Evolutionary conservation across 1,284 basidiomycete species (phyloP).

Genomic region (Sporisorium reilianum): DNA sequence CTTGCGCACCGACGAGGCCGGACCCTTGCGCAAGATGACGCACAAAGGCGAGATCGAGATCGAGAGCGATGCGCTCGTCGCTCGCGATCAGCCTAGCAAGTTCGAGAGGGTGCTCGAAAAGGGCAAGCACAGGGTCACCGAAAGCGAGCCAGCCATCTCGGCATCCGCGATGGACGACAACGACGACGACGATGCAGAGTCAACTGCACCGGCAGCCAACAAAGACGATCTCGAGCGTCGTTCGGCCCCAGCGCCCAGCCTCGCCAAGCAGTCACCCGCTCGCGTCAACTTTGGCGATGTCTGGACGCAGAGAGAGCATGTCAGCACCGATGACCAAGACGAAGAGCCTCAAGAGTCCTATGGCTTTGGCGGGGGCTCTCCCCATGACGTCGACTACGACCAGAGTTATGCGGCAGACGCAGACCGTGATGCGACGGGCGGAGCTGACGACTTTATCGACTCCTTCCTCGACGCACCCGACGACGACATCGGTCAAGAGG

Average conservation of each 20-base stretch:
- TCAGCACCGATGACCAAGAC: conserved; percentile 5
- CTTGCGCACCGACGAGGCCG: conserved; percentile 52
- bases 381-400: conserved; percentile 14
- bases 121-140: conserved; percentile 15
- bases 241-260: conserved; percentile 28
- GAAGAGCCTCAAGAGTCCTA: conserved; percentile 24
- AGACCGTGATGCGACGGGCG: conserved; percentile 7
- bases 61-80: conserved; percentile 49
- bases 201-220: neutral
- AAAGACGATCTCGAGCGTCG: conserved; percentile 5
- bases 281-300: conserved; percentile 39
- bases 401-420: conserved; percentile 1
- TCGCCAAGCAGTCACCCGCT: conserved; percentile 17
- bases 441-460: conserved; percentile 62
- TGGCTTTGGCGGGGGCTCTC: conserved; percentile 32
- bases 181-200: conserved; percentile 1
- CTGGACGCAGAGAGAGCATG: conserved; percentile 18
- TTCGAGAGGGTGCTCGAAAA: conserved; percentile 11
- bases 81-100: conserved; percentile 35
- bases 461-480: conserved; percentile 52
- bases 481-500: neutral
- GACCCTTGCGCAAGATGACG: conserved; percentile 67
- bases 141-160: conserved; percentile 30
- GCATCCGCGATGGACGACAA: neutral
- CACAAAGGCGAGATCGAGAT: conserved; percentile 69